Conservation (phyloP, 768 basidiomycete genomes). For the Collybia mongolica region DNA sequence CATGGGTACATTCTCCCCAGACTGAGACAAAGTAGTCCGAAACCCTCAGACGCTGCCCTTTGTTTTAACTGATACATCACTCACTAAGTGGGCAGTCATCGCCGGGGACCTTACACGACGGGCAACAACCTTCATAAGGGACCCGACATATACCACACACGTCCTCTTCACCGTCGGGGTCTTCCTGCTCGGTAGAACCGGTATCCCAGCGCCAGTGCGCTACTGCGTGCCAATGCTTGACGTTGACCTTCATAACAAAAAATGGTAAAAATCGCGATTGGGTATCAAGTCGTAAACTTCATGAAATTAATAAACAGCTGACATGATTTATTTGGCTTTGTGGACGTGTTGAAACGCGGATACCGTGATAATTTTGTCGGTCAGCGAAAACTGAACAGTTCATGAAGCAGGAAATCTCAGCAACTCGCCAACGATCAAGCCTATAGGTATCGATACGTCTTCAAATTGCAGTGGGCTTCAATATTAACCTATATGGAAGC, state of each 20-base stretch:
- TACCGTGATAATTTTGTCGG: no score
- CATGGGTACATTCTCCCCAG: conserved; percentile 96
- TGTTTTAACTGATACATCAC: conserved; percentile 21
- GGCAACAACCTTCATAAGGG: conserved; percentile 93
- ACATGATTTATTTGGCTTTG: conserved; percentile 22
- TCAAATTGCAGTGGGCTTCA: no score
- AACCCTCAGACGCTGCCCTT: conserved; percentile 17
- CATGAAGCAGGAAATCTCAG: no score
- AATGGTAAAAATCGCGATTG: not conserved
- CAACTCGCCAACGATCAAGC: no score
- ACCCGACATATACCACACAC: conserved; percentile 89
- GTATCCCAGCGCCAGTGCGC: conserved; percentile 89
- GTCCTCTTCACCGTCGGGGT: conserved; percentile 52
- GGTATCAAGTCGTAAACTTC: not conserved
- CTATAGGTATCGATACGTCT: no score
- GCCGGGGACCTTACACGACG: conserved; percentile 93
- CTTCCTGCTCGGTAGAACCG: conserved; percentile 33
- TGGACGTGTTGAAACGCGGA: conserved; percentile 25
- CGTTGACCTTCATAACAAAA: conserved; percentile 67
- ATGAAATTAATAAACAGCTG: conserved; percentile 1
- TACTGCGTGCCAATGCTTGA: conserved; percentile 87
- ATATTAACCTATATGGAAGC: no score
- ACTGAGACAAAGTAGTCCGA: conserved; percentile 44
- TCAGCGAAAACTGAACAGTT: no score
- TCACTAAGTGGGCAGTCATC: conserved; percentile 88